A percentile compares a stretch with the other conserved stretches of the same genome.
Evolutionary conservation across 2,329 filamentous ascomycete genomes (phyloP).

Genomic region (Pseudopithomyces chartarum): DNA sequence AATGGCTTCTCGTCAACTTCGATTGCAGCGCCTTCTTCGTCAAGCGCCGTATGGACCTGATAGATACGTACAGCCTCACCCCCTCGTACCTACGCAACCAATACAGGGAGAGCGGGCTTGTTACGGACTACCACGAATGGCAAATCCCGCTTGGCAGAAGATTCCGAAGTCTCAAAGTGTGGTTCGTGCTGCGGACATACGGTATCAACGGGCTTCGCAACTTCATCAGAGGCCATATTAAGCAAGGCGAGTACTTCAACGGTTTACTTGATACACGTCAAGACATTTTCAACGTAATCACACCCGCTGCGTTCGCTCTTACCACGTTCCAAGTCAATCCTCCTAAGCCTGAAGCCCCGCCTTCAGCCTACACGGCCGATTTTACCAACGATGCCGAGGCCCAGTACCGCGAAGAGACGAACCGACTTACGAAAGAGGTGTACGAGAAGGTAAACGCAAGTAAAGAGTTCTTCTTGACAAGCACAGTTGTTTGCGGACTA

Average conservation of each 20-base stretch:
- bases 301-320: constrained; percentile 76
- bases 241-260: constrained; percentile 72
- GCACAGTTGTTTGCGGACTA: constrained; percentile 71
- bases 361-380: constrained; percentile 34
- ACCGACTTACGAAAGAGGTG: constrained; percentile 72
- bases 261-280: constrained; percentile 60
- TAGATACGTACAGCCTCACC: constrained; percentile 76
- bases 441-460: constrained; percentile 75
- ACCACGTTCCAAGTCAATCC: constrained; percentile 72
- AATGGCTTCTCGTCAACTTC: constrained; percentile 95
- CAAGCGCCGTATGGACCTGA: constrained; percentile 75
- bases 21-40: constrained; percentile 81
- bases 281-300: constrained; percentile 78
- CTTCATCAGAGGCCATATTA: constrained; percentile 73
- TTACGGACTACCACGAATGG: constrained; percentile 97
- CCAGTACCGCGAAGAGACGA: constrained; percentile 60
- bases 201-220: constrained; percentile 75
- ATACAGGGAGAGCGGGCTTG: constrained; percentile 78
- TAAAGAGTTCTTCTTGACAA: constrained; percentile 83
- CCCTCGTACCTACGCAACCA: constrained; percentile 83
- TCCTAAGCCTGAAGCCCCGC: constrained; percentile 9
- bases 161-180: constrained; percentile 89
- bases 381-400: constrained; percentile 42
- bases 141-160: constrained; percentile 89
- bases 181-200: constrained; percentile 88